Evolutionary conservation across 2,329 filamentous ascomycete species (phyloP).

Genomic region (Fusarium caatingaense): DNA sequence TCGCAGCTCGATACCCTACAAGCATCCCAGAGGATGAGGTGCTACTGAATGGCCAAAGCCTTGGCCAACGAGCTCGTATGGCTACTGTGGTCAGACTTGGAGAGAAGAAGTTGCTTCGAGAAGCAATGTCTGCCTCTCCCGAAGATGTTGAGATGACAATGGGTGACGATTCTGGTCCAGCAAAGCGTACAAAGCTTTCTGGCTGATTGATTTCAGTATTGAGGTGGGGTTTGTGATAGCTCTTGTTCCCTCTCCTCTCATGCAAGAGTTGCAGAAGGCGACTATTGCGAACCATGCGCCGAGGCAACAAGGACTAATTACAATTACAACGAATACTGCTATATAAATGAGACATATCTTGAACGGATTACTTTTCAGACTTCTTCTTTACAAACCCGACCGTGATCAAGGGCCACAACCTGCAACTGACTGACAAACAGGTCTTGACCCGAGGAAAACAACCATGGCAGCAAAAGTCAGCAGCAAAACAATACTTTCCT

Average conservation of each 20-base stretch:
- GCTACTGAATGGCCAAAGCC: constrained; percentile 48
- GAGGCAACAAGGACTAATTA: constrained; percentile 36
- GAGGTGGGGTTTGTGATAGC: constrained; percentile 7
- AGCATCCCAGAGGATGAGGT: constrained; percentile 55
- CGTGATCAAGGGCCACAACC: not conserved
- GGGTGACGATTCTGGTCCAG: constrained; percentile 42
- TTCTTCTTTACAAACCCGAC: constrained; percentile 6
- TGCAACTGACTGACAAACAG: not conserved
- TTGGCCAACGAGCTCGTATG: constrained; percentile 62
- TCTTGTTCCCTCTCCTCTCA: constrained; percentile 30
- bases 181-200: constrained; percentile 48
- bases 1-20: constrained; percentile 58
- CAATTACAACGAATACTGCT: constrained; percentile 17
- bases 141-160: constrained; percentile 44
- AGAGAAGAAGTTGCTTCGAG: constrained; percentile 74
- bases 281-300: constrained; percentile 32
- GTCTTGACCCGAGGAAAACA: not conserved
- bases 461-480: not conserved
- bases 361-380: not conserved
- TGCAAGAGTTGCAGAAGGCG: constrained; percentile 36
- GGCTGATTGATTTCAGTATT: constrained; percentile 19
- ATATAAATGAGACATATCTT: constrained; percentile 32
- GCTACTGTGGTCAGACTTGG: constrained; percentile 75
- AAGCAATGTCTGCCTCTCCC: constrained; percentile 57
- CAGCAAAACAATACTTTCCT: not conserved